Evolutionary conservation across 257 asterid species (phyloP).

Genomic region (Ocimum tenuiflorum): DNA sequence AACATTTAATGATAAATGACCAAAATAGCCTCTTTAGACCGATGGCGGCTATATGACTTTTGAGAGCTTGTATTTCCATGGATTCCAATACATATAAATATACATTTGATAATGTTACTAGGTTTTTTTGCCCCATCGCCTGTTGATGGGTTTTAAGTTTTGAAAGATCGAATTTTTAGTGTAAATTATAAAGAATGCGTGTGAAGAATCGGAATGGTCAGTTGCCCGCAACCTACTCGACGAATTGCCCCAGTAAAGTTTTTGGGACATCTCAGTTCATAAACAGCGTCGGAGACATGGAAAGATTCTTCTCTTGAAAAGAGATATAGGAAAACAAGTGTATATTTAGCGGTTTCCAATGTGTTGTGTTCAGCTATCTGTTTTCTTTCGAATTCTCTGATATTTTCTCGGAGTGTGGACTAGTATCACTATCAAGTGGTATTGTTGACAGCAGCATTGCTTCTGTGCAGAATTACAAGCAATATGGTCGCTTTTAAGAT

Average conservation of each 20-base stretch:
- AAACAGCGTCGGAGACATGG: not conserved
- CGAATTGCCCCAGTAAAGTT: conserved; percentile 18
- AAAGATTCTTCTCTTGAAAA: too few species aligned
- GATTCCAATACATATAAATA: not conserved
- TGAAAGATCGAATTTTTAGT: not conserved
- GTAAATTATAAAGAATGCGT: not conserved
- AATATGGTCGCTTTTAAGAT: conserved; percentile 5
- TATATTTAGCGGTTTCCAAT: not conserved
- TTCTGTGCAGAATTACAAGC: conserved; percentile 17
- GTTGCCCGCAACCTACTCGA: conserved; percentile 26
- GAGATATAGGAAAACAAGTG: not conserved
- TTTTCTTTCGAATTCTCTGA: too few species aligned
- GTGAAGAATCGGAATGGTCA: not conserved
- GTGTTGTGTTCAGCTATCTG: not conserved
- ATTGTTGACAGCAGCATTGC: conserved; percentile 19
- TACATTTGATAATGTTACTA: not conserved
- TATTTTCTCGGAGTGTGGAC: too few species aligned
- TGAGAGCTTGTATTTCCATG: not conserved
- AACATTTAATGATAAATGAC: not conserved
- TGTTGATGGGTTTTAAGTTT: not conserved
- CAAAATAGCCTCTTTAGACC: not conserved
- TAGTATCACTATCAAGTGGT: not conserved
- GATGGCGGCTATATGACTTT: not conserved
- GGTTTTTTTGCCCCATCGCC: not conserved
- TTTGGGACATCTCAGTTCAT: not conserved